These are phyloP conservation scores for Dendrothele bispora DNA, from an alignment of 768 basidiomycete genomes.

Conservation along the genomic window DNA sequence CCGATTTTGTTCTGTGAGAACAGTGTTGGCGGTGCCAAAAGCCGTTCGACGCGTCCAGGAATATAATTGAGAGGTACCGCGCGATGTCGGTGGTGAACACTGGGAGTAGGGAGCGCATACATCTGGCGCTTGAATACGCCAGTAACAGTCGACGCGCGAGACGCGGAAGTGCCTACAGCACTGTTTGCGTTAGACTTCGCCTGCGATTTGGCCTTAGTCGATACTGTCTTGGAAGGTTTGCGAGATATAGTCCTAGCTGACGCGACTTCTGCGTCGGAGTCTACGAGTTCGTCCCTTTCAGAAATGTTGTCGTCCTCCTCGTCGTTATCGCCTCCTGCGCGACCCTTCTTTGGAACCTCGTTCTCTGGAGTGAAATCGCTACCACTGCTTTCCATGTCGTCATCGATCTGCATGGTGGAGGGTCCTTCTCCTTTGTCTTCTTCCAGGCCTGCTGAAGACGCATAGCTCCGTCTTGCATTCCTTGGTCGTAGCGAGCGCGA, in stretches of 20 bases:
- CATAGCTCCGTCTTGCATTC: conserved; percentile 52
- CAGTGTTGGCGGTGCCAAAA: conserved; percentile 46
- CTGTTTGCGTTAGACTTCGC: conserved; percentile 14
- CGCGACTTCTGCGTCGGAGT: conserved; percentile 12
- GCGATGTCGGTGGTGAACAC: conserved; percentile 71
- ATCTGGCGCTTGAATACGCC: conserved; percentile 47
- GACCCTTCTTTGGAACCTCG: conserved; percentile 9
- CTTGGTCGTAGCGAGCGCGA: conserved; percentile 58
- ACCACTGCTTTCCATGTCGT: conserved; percentile 42
- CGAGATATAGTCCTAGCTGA: not conserved
- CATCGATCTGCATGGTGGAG: conserved; percentile 33
- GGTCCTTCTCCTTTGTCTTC: conserved; percentile 35
- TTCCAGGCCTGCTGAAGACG: conserved; percentile 31
- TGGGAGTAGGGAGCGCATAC: conserved; percentile 62
- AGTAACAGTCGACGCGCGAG: conserved; percentile 29
- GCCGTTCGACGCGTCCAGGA: conserved; percentile 58
- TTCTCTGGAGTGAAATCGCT: conserved; percentile 60
- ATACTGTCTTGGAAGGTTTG: conserved; percentile 13
- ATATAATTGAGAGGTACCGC: conserved; percentile 60
- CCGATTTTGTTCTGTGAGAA: conserved; percentile 44
- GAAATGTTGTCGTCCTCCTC: conserved; percentile 17
- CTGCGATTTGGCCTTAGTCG: conserved; percentile 28
- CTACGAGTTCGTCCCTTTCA: conserved; percentile 18
- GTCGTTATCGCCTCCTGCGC: not conserved
- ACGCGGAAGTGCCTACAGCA: conserved; percentile 9